Evolutionary conservation across 192 early-diverging fungal genomes (phyloP), one percentile per base, ranked within the genome.

Genomic region (Gaertneriomyces semiglobifer): DNA sequence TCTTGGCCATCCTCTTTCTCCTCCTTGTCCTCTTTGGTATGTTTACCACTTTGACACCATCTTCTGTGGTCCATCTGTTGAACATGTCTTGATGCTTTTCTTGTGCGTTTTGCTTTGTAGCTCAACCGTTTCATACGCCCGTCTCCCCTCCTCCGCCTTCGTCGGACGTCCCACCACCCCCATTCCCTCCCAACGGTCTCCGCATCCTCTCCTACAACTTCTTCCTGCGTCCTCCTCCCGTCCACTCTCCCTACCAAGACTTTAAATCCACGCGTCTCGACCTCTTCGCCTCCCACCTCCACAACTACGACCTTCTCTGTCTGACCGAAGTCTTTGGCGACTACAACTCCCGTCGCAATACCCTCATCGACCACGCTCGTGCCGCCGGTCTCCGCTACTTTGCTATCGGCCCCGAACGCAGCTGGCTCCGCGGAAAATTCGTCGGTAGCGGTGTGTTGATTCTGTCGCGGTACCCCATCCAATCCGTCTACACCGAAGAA

Each of bases 171-270:
- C 55, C 55, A 14, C 16, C 33, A 7, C 66, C 66, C 11, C 10
- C 25, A 3, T 46, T 68, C 46, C 46, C 60, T 25, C 4, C 55
- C 18, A 43, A 18, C 47, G 68, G 68, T 19, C 45, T 53, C 8
- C 69, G 69, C 40, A 58, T 71, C 33, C 62, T 71, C 40, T 20
- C 68, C 5, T 70, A 70, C 61, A 64, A 71, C 55, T 71, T 71
- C 41, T 71, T 58, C 60, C 55, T 58, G 19, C 69, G 69, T 42
- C 69, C 69, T 12, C 69, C 69, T 11, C 69, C 69, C 11, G 46
- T 71, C 41, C 58, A 71, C 48, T 58, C n/a, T 56, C 12, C 19
- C 11, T 14, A 18, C 42, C n/a, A 16, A 6, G 69, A 71, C 57
- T 64, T 65, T 62, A 71, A 71, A 41, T 18, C 63, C 7, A 62